Conservation (phyloP, 2,329 filamentous ascomycete species). For the Didymella keratinophila region DNA sequence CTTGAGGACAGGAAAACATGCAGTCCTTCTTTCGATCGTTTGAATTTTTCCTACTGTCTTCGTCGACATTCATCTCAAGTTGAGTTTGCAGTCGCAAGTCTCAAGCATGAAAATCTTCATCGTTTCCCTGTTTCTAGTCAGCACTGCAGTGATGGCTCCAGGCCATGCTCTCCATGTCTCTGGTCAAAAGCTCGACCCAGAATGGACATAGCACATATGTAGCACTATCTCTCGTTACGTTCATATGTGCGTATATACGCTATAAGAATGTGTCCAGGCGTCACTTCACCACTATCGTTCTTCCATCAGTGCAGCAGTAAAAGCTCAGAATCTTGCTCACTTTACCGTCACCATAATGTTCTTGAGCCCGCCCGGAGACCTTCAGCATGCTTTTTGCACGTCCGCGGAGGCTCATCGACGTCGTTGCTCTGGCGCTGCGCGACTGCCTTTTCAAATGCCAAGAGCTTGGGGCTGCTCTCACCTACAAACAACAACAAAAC, state of each 20-base stretch:
- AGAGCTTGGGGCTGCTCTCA: slow-evolving; percentile 2
- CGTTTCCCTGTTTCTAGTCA: not conserved
- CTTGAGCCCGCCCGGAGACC: no score
- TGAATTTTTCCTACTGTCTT: not conserved
- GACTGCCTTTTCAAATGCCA: slow-evolving; percentile 3
- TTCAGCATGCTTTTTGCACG: no score
- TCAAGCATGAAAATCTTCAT: not conserved
- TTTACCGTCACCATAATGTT: slow-evolving; percentile 7
- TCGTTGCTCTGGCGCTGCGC: not conserved
- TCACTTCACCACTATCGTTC: not conserved
- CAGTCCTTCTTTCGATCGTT: not conserved
- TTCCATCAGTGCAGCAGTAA: not conserved
- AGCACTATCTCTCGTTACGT: not conserved
- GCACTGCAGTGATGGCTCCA: not conserved
- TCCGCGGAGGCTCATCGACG: not conserved
- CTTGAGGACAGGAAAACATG: no score
- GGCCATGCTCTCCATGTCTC: not conserved
- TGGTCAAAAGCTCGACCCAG: not conserved
- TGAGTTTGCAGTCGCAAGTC: not conserved
- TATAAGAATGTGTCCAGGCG: not conserved
- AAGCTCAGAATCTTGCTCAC: not conserved
- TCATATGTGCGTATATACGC: not conserved
- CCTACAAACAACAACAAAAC: slow-evolving; percentile 4
- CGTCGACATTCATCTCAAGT: not conserved
- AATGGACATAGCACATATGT: not conserved